Conservation (phyloP, 1,284 basidiomycete species). For the Phaffia rhodozyma region DNA sequence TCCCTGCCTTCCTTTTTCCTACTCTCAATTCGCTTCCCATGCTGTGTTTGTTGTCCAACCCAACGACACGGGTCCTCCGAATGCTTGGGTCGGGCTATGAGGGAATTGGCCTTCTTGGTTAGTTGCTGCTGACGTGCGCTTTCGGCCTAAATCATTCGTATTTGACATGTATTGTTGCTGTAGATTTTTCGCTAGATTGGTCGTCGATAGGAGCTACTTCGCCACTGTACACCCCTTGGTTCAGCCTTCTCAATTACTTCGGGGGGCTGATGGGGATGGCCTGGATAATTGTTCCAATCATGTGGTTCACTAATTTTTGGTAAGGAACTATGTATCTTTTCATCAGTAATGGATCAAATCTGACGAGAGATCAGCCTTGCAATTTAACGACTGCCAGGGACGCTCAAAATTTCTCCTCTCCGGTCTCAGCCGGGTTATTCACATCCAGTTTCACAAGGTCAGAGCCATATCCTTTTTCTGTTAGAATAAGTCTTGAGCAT, state of each 20-base stretch:
- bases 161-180: neutral
- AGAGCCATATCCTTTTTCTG: constrained; percentile 5
- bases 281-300: constrained; percentile 39
- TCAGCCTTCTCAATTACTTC: constrained; percentile 36
- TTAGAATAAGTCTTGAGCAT: constrained; percentile 19
- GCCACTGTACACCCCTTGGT: constrained; percentile 41
- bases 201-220: constrained; percentile 32
- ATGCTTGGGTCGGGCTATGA: constrained; percentile 40
- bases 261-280: constrained; percentile 35
- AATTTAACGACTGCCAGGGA: constrained; percentile 25
- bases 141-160: neutral
- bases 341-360: constrained; percentile 26
- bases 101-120: constrained; percentile 37
- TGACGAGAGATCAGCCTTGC: constrained; percentile 9
- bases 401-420: constrained; percentile 33
- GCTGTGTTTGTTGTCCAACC: constrained; percentile 38
- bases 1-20: constrained; percentile 40
- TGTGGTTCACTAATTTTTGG: constrained; percentile 40
- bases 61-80: constrained; percentile 32
- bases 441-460: constrained; percentile 29
- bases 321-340: constrained; percentile 33
- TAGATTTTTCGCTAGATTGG: constrained; percentile 42
- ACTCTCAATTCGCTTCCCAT: constrained; percentile 40
- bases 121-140: neutral
- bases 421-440: constrained; percentile 33